Evolutionary conservation across 2,329 filamentous ascomycete genomes (phyloP).

Genomic region (Colletotrichum filicis): DNA sequence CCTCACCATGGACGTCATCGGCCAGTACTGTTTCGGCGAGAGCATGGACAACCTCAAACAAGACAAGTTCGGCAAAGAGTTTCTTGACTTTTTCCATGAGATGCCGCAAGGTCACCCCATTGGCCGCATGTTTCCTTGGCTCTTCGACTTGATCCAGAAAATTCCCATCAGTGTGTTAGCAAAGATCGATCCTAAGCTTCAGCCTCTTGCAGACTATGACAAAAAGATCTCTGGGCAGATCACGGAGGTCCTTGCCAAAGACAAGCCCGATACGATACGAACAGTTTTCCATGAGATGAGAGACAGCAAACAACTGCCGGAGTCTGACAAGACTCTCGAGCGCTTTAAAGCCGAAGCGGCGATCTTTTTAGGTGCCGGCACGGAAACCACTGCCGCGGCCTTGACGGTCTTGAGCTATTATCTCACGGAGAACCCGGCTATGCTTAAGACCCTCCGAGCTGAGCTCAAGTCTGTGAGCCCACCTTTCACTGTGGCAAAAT

Average conservation of each 20-base stretch:
- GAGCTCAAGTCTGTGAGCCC: conserved; percentile 47
- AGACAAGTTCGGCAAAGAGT: conserved; percentile 45
- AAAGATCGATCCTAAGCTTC: conserved; percentile 32
- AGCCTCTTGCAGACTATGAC: conserved; percentile 33
- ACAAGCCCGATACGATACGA: not conserved
- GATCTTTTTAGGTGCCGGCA: conserved; percentile 63
- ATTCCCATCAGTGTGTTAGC: conserved; percentile 29
- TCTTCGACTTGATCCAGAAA: conserved; percentile 36
- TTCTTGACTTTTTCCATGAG: conserved; percentile 39
- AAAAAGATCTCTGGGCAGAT: conserved; percentile 27
- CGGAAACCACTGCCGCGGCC: conserved; percentile 55
- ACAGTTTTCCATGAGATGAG: conserved; percentile 50
- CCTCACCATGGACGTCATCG: conserved; percentile 48
- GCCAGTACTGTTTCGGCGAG: conserved; percentile 46
- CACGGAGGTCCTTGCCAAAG: conserved; percentile 11
- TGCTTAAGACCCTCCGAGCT: conserved; percentile 39
- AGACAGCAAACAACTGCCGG: conserved; percentile 29
- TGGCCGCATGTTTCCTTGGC: conserved; percentile 34
- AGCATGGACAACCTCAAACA: conserved; percentile 6
- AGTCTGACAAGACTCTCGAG: conserved; percentile 34
- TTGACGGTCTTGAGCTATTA: conserved; percentile 48
- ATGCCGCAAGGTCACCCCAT: conserved; percentile 37
- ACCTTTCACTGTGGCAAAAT: conserved; percentile 12
- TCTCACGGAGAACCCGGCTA: conserved; percentile 40
- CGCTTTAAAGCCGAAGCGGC: conserved; percentile 37